A percentile compares a stretch with the other conserved stretches of the same genome.
phyloP scores from a whole-genome alignment of 169 alveolate genomes.

The Plasmodium adleri region DNA sequence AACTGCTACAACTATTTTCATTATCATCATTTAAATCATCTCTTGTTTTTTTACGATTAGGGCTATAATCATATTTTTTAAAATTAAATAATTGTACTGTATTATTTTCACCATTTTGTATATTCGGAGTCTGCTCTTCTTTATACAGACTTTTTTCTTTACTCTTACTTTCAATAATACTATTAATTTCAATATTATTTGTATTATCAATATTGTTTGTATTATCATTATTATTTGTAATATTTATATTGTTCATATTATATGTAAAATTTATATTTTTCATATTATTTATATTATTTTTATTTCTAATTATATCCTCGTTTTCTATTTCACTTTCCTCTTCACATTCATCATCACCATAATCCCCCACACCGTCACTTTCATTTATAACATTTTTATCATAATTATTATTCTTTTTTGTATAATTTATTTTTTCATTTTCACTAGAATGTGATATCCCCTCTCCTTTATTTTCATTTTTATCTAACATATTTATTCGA shows the following conservation, averaged over 20 bases:
- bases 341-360: background rate
- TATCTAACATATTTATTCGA: background rate
- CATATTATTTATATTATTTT: background rate
- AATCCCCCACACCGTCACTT: background rate
- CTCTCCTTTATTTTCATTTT: constrained; percentile 12
- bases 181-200: no score
- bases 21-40: constrained; percentile 16
- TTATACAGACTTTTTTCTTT: no score
- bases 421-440: background rate
- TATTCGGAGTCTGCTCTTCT: no score
- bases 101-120: constrained; percentile 4
- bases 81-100: constrained; percentile 35
- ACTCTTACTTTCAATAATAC: no score
- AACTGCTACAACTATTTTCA: background rate
- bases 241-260: no score
- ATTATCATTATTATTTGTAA: no score
- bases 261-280: background rate
- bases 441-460: background rate
- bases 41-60: background rate
- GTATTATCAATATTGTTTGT: no score
- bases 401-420: background rate
- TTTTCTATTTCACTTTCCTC: background rate
- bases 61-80: background rate
- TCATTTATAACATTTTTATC: constrained; percentile 7
- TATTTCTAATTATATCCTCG: background rate